phyloP scores from a whole-genome alignment of 176 grass and related monocot genomes.

The Ananas comosus region DNA sequence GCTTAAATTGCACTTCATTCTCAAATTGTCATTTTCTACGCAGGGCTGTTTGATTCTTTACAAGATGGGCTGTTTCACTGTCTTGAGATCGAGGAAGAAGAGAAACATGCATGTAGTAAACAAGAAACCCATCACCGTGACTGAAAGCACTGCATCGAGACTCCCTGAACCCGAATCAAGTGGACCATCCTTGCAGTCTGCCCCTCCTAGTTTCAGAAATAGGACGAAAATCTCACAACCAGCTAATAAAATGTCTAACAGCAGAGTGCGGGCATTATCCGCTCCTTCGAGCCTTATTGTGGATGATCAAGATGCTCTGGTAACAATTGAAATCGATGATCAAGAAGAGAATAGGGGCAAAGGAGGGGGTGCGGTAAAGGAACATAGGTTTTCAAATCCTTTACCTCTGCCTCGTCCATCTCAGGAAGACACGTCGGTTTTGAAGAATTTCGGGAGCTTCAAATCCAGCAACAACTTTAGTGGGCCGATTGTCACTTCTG shows the following conservation, averaged over 20 bases:
- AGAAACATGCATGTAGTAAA: constrained; percentile 29
- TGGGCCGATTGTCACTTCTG: constrained; percentile 32
- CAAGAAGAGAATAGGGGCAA: constrained; percentile 47
- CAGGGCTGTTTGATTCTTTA: constrained; percentile 4
- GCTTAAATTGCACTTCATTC: constrained; percentile 9
- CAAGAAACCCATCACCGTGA: constrained; percentile 31
- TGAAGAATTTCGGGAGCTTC: constrained; percentile 68
- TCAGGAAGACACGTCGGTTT: constrained; percentile 26
- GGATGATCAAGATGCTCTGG: constrained; percentile 51
- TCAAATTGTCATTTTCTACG: constrained; percentile 7
- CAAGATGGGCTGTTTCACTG: constrained; percentile 94
- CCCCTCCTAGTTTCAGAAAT: constrained; percentile 90
- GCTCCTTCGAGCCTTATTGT: constrained; percentile 72
- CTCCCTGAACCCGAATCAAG: constrained; percentile 71
- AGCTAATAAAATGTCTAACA: constrained; percentile 32
- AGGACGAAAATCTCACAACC: constrained; percentile 43
- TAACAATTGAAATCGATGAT: constrained; percentile 43
- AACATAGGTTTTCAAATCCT: constrained; percentile 62
- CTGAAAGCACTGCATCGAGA: constrained; percentile 42
- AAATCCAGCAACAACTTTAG: constrained; percentile 50
- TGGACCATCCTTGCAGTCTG: constrained; percentile 78
- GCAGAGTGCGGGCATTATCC: constrained; percentile 59
- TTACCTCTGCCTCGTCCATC: constrained; percentile 86
- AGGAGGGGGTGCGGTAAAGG: constrained; percentile 38
- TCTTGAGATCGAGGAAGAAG: constrained; percentile 74